phyloP scores from a whole-genome alignment of 805 yeast species.

The Suhomyces faveliae region DNA sequence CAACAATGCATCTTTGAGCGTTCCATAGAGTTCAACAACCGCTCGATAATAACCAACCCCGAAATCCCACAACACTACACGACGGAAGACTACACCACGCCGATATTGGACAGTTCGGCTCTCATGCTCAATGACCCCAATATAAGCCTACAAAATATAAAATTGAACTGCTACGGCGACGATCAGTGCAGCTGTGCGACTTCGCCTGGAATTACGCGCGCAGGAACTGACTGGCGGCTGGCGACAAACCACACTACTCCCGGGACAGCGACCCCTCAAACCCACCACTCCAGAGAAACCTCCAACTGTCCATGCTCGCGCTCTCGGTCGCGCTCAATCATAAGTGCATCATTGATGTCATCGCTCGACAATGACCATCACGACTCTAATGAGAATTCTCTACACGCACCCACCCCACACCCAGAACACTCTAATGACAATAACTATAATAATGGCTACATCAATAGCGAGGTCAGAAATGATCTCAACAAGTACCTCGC shows the following conservation, averaged over 20 bases:
- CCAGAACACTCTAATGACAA: neutral
- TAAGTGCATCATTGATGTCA: conserved; percentile 20
- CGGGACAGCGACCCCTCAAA: neutral
- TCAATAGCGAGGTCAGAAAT: neutral
- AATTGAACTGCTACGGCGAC: conserved; percentile 22
- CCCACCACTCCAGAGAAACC: conserved; percentile 1
- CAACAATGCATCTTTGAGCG: conserved; percentile 13
- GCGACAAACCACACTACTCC: neutral
- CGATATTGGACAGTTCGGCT: conserved; percentile 31
- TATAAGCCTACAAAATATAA: conserved; percentile 22
- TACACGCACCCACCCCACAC: too few species aligned
- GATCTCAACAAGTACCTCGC: neutral
- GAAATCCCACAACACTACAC: conserved; percentile 24
- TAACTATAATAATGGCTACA: neutral
- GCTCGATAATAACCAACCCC: conserved; percentile 11
- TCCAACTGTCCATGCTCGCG: neutral
- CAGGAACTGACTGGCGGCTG: neutral
- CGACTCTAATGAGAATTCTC: too few species aligned
- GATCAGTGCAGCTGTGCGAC: conserved; percentile 1
- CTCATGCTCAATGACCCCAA: conserved; percentile 29
- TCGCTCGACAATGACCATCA: conserved; percentile 14
- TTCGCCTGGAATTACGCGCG: neutral
- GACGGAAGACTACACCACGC: conserved; percentile 29
- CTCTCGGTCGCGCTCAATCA: conserved; percentile 23
- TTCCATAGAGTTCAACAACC: conserved; percentile 7